These are phyloP conservation scores for Aspergillus campestris DNA, from an alignment of 495 filamentous ascomycete species.

Conservation along the genomic window DNA sequence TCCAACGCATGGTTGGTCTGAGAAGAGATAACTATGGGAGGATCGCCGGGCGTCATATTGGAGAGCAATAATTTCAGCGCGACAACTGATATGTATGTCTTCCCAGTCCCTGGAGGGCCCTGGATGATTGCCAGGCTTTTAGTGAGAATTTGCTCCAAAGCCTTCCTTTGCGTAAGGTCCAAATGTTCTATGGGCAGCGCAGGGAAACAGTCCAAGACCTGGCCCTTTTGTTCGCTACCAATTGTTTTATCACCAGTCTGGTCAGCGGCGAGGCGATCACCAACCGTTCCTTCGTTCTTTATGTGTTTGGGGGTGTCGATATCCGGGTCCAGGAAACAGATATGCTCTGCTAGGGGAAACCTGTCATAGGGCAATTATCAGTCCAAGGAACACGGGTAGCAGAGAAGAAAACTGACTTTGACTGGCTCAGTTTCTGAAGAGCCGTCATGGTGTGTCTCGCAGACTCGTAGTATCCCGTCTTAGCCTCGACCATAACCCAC, in stretches of 20 bases:
- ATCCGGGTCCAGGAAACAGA: constrained; percentile 42
- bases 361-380: constrained; percentile 19
- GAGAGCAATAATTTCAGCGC: constrained; percentile 60
- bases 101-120: constrained; percentile 88
- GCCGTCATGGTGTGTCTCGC: constrained; percentile 61
- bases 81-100: constrained; percentile 68
- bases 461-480: constrained; percentile 66
- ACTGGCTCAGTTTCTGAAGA: constrained; percentile 59
- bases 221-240: constrained; percentile 19
- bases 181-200: constrained; percentile 39
- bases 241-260: constrained; percentile 18
- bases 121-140: constrained; percentile 73
- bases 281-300: constrained; percentile 2
- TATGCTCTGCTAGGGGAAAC: constrained; percentile 54
- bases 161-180: constrained; percentile 61
- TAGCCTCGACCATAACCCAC: constrained; percentile 71
- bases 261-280: constrained; percentile 39
- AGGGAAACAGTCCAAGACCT: constrained; percentile 47
- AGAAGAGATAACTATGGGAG: constrained; percentile 69
- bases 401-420: constrained; percentile 40
- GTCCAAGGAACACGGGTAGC: constrained; percentile 14
- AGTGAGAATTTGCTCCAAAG: constrained; percentile 61
- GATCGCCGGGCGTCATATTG: constrained; percentile 50
- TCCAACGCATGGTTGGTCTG: constrained; percentile 95
- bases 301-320: constrained; percentile 45